Evolutionary conservation across 495 filamentous ascomycete genomes (phyloP), one percentile per base, ranked within the genome.

Genomic region (Penicilliopsis zonata): DNA sequence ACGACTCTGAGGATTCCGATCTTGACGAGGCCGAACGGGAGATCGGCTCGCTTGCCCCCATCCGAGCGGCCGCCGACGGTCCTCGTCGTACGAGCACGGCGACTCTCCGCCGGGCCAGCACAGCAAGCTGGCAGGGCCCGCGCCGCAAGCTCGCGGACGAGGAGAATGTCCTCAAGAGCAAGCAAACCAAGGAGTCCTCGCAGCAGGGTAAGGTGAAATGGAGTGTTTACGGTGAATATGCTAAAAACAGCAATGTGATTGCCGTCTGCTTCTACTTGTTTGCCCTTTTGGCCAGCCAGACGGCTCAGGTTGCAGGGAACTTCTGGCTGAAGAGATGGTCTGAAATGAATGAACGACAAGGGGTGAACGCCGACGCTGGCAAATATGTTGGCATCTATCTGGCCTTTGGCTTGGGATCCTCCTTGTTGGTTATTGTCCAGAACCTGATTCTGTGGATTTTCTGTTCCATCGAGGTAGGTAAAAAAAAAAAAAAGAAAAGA

Each of bases 161-260:
- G 48, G 90, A 94, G 45, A 80, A 75, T 24, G 59, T 64, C 9
- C 48, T 72, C 38, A 94, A 82, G 63, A 83, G 78, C 36, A 83
- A 75, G 44, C 86, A 94, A 53, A 74, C 69, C 10, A 86, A 92
- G 50, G 92, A 99, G 53, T 74, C 75, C 32, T 72, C 72, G 0
- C 82, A 95, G 50, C 85, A 96, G 52, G 92, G 92, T 28, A 94
- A 95, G 50, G 92, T 99, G 36, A 95, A 94, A 54, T 95, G 92
- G 86, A 70, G 76, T 43, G 83, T 92, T 2, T 92, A 92, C 37
- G 57, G 54, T 19, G 84, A 88, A 55, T 95, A 96, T 47, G 87
- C 87, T 20, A 94, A 88, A 57, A 83, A 84, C 12, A 94, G 82
- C 62, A 95, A 96, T 47, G 53, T 95, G 4, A 57, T 66, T 13